Evolutionary conservation across 768 basidiomycete genomes (phyloP), one percentile per base, ranked within the genome.

Genomic region (Dioszegia crocea): DNA sequence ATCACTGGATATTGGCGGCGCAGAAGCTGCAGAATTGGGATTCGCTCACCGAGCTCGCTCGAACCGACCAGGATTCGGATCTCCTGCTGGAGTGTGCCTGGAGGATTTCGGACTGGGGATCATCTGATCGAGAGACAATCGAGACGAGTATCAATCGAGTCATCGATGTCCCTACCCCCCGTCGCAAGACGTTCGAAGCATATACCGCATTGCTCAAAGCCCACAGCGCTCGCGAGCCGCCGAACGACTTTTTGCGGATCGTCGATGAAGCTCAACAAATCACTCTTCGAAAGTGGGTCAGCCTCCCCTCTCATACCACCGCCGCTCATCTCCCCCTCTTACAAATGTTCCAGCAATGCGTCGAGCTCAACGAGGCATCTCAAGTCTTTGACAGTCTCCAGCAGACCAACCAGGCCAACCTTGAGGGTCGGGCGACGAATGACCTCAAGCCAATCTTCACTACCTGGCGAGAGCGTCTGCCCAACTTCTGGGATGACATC

Each of bases 21-120:
- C 90, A 94, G 79, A 99, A 99, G 77, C 80, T 99, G 17, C 96
- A 98, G 73, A 89, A 96, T 62, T 99, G 96, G 96, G 96, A 99
- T 59, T 84, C 88, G 21, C 82, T 99, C 3, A 84, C 88, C 62
- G 96, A 99, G 52, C 83, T 99, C 19, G 91, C 91, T 1, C 85
- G 86, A 65, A 84, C 81, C 56, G 94, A 98, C 76, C 85, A 84
- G 26, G 96, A 98, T 69, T 85, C 90, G 57, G 96, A 99, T 70
- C 79, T 99, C 40, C 81, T 90, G 71, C 81, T 99, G 39, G 96
- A 99, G 76, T 88, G 91, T 68, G 91, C 92, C 3, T 99, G 96
- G 96, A 81, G 96, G 60, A 86, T 83, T 36, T 88, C 76, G 39
- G 91, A 98, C 70, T 99, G 96, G 96, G 74, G 73, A 56, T 84